Evolutionary conservation across 2,329 filamentous ascomycete genomes (phyloP).

Genomic region (Dactylellina sp.): DNA sequence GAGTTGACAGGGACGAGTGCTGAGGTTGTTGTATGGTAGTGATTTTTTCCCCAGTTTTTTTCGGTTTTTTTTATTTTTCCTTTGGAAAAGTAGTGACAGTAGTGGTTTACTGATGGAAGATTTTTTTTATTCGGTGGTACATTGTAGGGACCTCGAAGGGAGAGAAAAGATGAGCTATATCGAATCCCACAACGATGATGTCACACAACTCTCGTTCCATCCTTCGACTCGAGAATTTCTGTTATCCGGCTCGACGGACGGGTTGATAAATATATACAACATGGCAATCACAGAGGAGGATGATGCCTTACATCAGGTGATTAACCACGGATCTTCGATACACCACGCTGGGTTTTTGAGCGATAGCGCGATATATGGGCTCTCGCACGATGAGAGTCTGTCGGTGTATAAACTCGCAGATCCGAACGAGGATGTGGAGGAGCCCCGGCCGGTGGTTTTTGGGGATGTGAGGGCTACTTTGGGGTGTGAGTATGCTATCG

Average conservation of each 20-base stretch:
- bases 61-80: conserved; percentile 1
- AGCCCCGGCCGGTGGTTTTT: conserved; percentile 68
- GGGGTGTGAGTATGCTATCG: conserved; percentile 79
- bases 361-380: conserved; percentile 74
- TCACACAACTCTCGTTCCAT: conserved; percentile 73
- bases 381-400: conserved; percentile 82
- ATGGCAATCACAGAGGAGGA: conserved; percentile 71
- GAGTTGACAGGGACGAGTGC: conserved; percentile 75
- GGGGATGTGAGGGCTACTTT: conserved; percentile 77
- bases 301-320: conserved; percentile 80
- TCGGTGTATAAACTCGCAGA: conserved; percentile 78
- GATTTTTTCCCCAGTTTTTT: conserved; percentile 51
- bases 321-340: conserved; percentile 80
- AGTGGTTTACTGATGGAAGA: too few relatives aligned
- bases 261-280: conserved; percentile 81
- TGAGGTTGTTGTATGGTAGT: conserved; percentile 72
- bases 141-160: conserved; percentile 44
- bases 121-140: too few relatives aligned
- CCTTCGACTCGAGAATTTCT: conserved; percentile 72
- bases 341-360: conserved; percentile 78
- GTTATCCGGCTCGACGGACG: conserved; percentile 82
- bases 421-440: conserved; percentile 70
- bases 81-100: too few relatives aligned
- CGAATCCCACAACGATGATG: conserved; percentile 76
- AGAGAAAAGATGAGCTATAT: conserved; percentile 68